phyloP scores from a whole-genome alignment of 192 early-diverging fungal genomes.

The Coemansia biformis region DNA sequence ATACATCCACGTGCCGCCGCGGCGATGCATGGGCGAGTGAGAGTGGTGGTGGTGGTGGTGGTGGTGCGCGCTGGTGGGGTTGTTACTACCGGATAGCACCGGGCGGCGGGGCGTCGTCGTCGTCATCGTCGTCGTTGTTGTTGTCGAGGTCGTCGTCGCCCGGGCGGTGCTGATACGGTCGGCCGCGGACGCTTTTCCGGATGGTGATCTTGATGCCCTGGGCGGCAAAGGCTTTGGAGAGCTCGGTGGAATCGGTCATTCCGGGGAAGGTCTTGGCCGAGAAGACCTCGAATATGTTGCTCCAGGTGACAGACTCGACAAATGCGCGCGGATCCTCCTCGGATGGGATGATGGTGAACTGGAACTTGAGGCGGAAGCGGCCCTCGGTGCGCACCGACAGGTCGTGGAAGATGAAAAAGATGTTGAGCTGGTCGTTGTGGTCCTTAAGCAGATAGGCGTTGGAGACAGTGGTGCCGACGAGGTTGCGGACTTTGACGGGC shows the following conservation, averaged over 20 bases:
- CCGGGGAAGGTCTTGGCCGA: slow-evolving; percentile 76
- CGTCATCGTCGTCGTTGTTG: slow-evolving; percentile 33
- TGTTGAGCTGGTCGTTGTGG: slow-evolving; percentile 58
- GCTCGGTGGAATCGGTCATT: slow-evolving; percentile 72
- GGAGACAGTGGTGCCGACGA: slow-evolving; percentile 66
- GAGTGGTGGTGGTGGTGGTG: too few species aligned
- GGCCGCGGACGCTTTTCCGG: slow-evolving; percentile 53
- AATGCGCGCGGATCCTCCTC: slow-evolving; percentile 50
- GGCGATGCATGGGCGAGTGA: too few species aligned
- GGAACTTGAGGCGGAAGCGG: slow-evolving; percentile 62
- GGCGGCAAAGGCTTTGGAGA: slow-evolving; percentile 66
- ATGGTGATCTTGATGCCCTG: slow-evolving; percentile 79
- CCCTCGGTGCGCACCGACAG: slow-evolving; percentile 73
- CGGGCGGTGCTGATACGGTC: slow-evolving; percentile 23
- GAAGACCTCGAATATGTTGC: slow-evolving; percentile 60
- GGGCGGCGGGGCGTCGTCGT: slow-evolving; percentile 17
- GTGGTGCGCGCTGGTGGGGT: too few species aligned
- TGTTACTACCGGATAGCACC: slow-evolving; percentile 6
- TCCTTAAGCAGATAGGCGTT: slow-evolving; percentile 65
- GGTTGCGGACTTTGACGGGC: slow-evolving; percentile 56
- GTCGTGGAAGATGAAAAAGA: slow-evolving; percentile 80
- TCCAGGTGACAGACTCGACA: slow-evolving; percentile 41
- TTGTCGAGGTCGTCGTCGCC: slow-evolving; percentile 29
- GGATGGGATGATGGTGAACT: slow-evolving; percentile 58
- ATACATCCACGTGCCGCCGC: too few species aligned